Conservation (phyloP, 176 grass and related monocot species). For the Typha latifolia region DNA sequence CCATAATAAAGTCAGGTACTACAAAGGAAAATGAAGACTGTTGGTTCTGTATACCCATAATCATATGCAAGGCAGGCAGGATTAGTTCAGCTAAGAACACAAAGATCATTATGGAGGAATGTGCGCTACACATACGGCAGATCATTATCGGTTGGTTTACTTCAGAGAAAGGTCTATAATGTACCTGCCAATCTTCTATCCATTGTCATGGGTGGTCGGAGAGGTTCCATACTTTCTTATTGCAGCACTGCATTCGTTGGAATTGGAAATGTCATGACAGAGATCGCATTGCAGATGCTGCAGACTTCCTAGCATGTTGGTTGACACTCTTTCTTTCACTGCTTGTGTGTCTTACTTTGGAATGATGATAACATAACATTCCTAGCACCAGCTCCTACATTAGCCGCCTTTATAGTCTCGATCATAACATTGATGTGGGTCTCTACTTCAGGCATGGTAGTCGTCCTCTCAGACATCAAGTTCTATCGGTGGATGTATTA, state of each 20-base stretch:
- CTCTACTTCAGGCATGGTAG: slow-evolving; percentile 18
- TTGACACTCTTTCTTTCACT: slow-evolving; percentile 23
- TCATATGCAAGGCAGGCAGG: too few species aligned
- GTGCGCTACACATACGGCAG: too few species aligned
- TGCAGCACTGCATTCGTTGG: slow-evolving; percentile 11
- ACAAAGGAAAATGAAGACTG: too few species aligned
- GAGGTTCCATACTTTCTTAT: slow-evolving; percentile 26
- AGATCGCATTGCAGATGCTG: slow-evolving; percentile 5
- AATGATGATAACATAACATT: slow-evolving; percentile 20
- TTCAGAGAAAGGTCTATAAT: neutral
- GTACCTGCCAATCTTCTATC: slow-evolving; percentile 24
- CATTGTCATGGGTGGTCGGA: slow-evolving; percentile 21
- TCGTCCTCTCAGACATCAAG: slow-evolving; percentile 21
- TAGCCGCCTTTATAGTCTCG: slow-evolving; percentile 19
- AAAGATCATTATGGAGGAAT: too few species aligned
- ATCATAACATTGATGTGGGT: slow-evolving; percentile 27
- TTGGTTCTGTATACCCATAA: too few species aligned
- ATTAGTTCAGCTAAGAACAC: too few species aligned
- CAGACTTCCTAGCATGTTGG: slow-evolving; percentile 17
- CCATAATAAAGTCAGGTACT: too few species aligned
- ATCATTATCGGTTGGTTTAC: too few species aligned
- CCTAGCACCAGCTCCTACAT: slow-evolving; percentile 13
- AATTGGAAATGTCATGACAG: slow-evolving; percentile 29
- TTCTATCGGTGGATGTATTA: slow-evolving; percentile 33
- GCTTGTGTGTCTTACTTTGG: slow-evolving; percentile 29